Evolutionary conservation across 1,284 basidiomycete genomes (phyloP).

Genomic region (Gymnopus androsaceus): DNA sequence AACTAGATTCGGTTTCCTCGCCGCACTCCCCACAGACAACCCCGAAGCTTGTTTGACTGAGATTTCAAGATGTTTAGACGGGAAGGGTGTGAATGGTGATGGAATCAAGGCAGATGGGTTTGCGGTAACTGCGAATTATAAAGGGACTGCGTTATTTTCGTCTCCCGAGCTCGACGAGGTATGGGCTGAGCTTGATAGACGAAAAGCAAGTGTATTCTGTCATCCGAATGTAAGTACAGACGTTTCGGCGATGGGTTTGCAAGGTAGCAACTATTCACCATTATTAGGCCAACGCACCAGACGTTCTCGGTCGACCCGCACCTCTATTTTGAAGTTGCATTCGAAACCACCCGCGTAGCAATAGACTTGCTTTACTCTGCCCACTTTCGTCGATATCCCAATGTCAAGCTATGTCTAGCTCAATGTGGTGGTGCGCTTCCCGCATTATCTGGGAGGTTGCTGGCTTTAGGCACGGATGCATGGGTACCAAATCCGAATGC

Average conservation of each 20-base stretch:
- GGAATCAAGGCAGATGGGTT: neutral
- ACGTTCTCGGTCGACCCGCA: neutral
- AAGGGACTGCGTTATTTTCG: neutral
- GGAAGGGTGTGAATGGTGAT: too few relatives aligned
- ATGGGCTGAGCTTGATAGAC: neutral
- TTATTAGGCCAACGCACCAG: neutral
- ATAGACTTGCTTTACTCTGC: neutral
- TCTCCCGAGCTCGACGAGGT: neutral
- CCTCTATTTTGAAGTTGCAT: too few relatives aligned
- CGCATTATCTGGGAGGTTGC: neutral
- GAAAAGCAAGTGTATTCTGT: neutral
- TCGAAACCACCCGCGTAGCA: neutral
- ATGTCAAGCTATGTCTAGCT: too few relatives aligned
- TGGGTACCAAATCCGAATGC: neutral
- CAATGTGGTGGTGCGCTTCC: too few relatives aligned
- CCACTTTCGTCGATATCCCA: neutral
- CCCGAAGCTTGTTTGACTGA: too few relatives aligned
- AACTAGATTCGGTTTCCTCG: too few relatives aligned
- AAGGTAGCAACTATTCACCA: neutral
- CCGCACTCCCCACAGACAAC: too few relatives aligned
- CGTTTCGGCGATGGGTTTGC: too few relatives aligned
- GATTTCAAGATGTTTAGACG: too few relatives aligned
- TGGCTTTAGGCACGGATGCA: neutral
- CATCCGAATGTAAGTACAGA: too few relatives aligned
- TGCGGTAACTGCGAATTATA: conserved; percentile 1